phyloP scores from a whole-genome alignment of 1,284 basidiomycete species.

The Trichosporon sp. region DNA sequence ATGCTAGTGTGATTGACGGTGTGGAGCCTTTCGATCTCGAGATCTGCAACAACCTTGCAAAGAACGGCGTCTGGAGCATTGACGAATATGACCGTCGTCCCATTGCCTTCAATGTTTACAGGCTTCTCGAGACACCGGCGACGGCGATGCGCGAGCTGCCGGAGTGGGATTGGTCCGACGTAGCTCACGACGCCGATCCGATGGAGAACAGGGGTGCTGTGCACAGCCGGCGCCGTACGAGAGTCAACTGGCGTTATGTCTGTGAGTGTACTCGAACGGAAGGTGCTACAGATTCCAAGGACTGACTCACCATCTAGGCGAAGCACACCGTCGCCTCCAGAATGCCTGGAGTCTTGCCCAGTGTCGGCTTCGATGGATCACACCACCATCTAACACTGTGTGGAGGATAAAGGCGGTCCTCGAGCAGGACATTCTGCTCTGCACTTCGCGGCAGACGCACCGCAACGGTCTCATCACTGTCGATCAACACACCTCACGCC shows the following conservation, averaged over 20 bases:
- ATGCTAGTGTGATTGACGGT: slow-evolving; percentile 15
- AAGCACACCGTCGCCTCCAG: slow-evolving; percentile 17
- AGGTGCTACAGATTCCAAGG: neutral
- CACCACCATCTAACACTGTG: slow-evolving; percentile 22
- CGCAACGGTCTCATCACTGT: slow-evolving; percentile 8
- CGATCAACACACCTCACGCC: slow-evolving; percentile 11
- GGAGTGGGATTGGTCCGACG: neutral
- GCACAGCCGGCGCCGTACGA: neutral
- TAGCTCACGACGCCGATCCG: neutral
- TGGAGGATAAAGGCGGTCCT: slow-evolving; percentile 41
- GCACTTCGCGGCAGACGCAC: slow-evolving; percentile 20
- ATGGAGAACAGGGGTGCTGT: neutral
- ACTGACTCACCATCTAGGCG: slow-evolving; percentile 12
- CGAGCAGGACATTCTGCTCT: slow-evolving; percentile 28
- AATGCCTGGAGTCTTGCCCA: slow-evolving; percentile 29
- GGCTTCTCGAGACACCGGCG: neutral
- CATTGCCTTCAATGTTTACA: slow-evolving; percentile 4
- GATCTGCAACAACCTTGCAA: slow-evolving; percentile 6
- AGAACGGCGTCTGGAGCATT: slow-evolving; percentile 6
- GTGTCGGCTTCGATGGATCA: slow-evolving; percentile 28
- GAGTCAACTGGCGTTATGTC: slow-evolving; percentile 21
- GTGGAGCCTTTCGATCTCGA: slow-evolving; percentile 19
- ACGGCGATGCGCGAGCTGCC: neutral
- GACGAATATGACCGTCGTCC: slow-evolving; percentile 7
- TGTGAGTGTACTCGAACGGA: slow-evolving; percentile 2